Percentiles rank a stretch among this genome's conserved stretches.
Conservation (phyloP, 2,329 filamentous ascomycete genomes). For the Kalmusia sp. region DNA sequence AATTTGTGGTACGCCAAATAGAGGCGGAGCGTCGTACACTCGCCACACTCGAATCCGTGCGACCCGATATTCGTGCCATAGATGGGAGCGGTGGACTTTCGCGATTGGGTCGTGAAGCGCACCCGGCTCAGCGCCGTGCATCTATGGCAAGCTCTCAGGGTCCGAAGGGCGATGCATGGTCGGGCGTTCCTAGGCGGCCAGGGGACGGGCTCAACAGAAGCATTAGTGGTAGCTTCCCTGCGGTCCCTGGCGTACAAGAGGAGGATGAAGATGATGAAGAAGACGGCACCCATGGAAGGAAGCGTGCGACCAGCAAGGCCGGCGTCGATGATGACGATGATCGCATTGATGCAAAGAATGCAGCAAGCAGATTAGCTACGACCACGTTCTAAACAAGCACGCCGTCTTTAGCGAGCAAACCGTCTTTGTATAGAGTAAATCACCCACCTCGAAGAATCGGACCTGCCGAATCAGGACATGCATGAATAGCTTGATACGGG, state of each 20-base stretch:
- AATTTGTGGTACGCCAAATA: slow-evolving; percentile 93
- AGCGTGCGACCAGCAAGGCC: slow-evolving; percentile 56
- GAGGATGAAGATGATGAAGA: slow-evolving; percentile 62
- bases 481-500: not conserved
- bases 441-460: not conserved
- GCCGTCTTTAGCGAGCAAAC: not conserved
- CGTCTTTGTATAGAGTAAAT: slow-evolving; percentile 9
- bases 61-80: slow-evolving; percentile 91
- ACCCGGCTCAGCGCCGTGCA: slow-evolving; percentile 75
- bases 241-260: slow-evolving; percentile 63
- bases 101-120: slow-evolving; percentile 85
- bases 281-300: slow-evolving; percentile 55
- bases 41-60: slow-evolving; percentile 89
- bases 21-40: slow-evolving; percentile 92
- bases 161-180: slow-evolving; percentile 98
- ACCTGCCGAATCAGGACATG: not conserved
- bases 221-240: slow-evolving; percentile 74
- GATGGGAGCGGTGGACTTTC: slow-evolving; percentile 90
- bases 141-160: slow-evolving; percentile 89
- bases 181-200: slow-evolving; percentile 83
- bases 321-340: slow-evolving; percentile 87
- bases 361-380: slow-evolving; percentile 88
- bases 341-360: slow-evolving; percentile 92
- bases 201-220: slow-evolving; percentile 77
- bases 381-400: slow-evolving; percentile 78